Conservation (phyloP, 2,329 filamentous ascomycete species). For the Paraconiothyrium brasiliense region DNA sequence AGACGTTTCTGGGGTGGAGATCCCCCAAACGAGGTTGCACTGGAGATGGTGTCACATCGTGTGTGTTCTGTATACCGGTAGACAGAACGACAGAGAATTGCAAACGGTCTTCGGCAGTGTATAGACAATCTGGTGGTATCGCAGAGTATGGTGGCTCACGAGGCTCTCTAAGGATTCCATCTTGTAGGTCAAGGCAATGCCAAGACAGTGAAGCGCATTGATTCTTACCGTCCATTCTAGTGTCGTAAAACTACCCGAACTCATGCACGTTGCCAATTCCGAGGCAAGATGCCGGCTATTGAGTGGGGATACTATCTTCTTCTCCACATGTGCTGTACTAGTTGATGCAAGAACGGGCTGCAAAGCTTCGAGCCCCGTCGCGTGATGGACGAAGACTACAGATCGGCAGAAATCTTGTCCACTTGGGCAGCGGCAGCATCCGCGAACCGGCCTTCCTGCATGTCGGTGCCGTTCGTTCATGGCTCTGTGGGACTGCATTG, state of each 20-base stretch:
- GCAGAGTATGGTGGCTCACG: too few species aligned
- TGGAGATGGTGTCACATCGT: neutral
- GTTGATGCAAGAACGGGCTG: neutral
- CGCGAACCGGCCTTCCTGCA: constrained; percentile 6
- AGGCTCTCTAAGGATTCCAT: too few species aligned
- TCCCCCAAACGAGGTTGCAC: neutral
- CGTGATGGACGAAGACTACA: neutral
- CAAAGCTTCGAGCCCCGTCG: neutral
- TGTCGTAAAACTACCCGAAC: too few species aligned
- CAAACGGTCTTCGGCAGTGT: neutral
- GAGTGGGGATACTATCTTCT: too few species aligned
- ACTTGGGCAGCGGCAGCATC: constrained; percentile 12
- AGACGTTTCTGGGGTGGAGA: neutral
- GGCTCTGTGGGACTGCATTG: constrained; percentile 20
- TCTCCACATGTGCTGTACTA: too few species aligned
- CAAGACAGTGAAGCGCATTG: too few species aligned
- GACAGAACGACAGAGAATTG: neutral
- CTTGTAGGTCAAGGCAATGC: too few species aligned
- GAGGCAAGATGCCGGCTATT: too few species aligned
- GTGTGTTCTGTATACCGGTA: neutral
- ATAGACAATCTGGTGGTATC: neutral
- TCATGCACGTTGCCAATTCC: too few species aligned
- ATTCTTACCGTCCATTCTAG: too few species aligned
- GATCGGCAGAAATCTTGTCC: constrained; percentile 4
- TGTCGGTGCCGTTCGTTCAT: neutral